Conservation (phyloP, 192 early-diverging fungal genomes). For the Lobulomyces angularis region DNA sequence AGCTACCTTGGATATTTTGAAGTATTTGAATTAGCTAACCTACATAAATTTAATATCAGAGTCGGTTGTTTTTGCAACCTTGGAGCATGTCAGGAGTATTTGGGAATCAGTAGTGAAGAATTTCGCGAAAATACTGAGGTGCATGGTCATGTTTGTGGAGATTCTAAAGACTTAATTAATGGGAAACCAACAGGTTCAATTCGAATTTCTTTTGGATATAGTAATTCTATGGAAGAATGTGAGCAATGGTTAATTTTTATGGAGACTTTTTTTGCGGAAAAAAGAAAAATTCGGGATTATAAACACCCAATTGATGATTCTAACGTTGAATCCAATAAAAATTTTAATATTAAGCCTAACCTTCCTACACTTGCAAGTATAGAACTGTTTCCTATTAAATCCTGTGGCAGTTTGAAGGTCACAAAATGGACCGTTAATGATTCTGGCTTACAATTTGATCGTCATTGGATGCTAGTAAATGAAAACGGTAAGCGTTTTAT, state of each 20-base stretch:
- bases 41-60: constrained; percentile 55
- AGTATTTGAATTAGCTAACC: constrained; percentile 53
- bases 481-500: constrained; percentile 13
- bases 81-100: constrained; percentile 56
- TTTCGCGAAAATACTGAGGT: constrained; percentile 35
- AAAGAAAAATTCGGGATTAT: not conserved
- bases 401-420: constrained; percentile 54
- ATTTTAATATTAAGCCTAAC: too few relatives aligned
- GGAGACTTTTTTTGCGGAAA: constrained; percentile 28
- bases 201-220: constrained; percentile 67
- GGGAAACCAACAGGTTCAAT: constrained; percentile 57
- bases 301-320: not conserved
- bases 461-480: constrained; percentile 54
- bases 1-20: constrained; percentile 46
- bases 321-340: not conserved
- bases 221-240: constrained; percentile 49
- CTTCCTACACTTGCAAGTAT: constrained; percentile 9
- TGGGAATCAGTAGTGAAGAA: constrained; percentile 40
- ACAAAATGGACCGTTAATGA: constrained; percentile 38
- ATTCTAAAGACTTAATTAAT: constrained; percentile 58
- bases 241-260: constrained; percentile 49
- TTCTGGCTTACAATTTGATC: constrained; percentile 47
- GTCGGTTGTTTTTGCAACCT: constrained; percentile 72
- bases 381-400: constrained; percentile 64
- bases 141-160: constrained; percentile 57